Evolutionary conservation across 495 filamentous ascomycete genomes (phyloP).

Genomic region (Immersiella caudata): DNA sequence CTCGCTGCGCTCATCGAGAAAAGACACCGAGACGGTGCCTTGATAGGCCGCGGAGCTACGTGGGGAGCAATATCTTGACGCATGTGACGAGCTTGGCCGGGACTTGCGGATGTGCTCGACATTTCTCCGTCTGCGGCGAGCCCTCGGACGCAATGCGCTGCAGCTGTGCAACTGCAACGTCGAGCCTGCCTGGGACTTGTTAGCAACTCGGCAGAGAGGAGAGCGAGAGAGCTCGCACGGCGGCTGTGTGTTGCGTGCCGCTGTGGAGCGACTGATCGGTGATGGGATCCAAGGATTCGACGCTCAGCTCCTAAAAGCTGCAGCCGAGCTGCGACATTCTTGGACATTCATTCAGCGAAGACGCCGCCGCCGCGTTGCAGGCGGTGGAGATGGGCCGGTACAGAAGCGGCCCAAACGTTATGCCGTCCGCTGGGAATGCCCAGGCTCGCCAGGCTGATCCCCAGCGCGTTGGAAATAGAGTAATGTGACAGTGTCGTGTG

Average conservation of each 20-base stretch:
- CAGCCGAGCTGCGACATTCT: conserved; percentile 18
- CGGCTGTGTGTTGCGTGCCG: conserved; percentile 15
- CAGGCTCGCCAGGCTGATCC: conserved; percentile 15
- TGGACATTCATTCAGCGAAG: conserved; percentile 8
- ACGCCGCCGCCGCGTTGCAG: conserved; percentile 13
- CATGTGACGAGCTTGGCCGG: conserved; percentile 20
- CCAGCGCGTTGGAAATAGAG: conserved; percentile 31
- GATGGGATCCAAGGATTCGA: too few species aligned
- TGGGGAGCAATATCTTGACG: conserved; percentile 17
- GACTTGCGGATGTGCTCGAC: conserved; percentile 10
- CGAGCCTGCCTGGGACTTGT: background rate
- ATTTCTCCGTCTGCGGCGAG: conserved; percentile 15
- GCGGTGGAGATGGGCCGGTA: conserved; percentile 28
- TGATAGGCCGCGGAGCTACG: conserved; percentile 11
- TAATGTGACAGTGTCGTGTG: conserved; percentile 17
- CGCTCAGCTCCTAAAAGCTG: conserved; percentile 2
- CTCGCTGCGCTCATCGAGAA: background rate
- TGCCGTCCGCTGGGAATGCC: conserved; percentile 23
- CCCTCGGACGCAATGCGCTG: conserved; percentile 10
- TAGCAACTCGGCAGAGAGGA: conserved; percentile 1
- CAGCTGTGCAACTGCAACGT: background rate
- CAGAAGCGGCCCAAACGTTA: conserved; percentile 22
- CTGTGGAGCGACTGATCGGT: conserved; percentile 10
- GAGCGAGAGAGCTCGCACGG: background rate
- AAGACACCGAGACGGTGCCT: background rate